Evolutionary conservation across 805 yeast genomes (phyloP).

Genomic region (Metschnikowia aberdeeniae): DNA sequence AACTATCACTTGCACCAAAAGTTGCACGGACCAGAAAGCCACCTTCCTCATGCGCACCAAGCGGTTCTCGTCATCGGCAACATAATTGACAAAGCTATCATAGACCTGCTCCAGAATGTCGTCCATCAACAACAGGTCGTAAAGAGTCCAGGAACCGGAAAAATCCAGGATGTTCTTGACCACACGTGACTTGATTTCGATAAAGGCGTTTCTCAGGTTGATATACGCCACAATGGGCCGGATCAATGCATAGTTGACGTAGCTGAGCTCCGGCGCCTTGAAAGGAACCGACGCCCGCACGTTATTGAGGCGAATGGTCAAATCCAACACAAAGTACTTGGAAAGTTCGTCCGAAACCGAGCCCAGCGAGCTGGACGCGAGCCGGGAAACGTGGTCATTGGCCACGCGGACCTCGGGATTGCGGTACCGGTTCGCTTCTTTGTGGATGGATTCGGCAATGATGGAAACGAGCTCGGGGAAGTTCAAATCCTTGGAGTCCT

Average conservation of each 20-base stretch:
- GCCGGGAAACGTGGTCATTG: conserved; percentile 29
- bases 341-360: conserved; percentile 30
- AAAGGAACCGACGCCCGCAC: conserved; percentile 88
- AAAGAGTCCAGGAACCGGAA: conserved; percentile 95
- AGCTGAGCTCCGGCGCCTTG: conserved; percentile 82
- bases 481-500: conserved; percentile 48
- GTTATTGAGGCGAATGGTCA: conserved; percentile 74
- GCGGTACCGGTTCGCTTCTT: conserved; percentile 44
- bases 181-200: conserved; percentile 80
- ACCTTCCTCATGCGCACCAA: conserved; percentile 71
- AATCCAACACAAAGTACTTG: conserved; percentile 69
- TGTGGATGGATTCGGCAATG: conserved; percentile 44
- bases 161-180: conserved; percentile 78
- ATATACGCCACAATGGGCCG: conserved; percentile 95
- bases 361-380: conserved; percentile 7
- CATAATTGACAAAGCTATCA: conserved; percentile 84
- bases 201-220: conserved; percentile 82
- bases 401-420: conserved; percentile 28
- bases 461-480: conserved; percentile 46
- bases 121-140: conserved; percentile 87
- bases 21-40: conserved; percentile 89
- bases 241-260: conserved; percentile 85
- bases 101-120: conserved; percentile 87
- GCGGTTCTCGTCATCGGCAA: conserved; percentile 79
- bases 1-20: conserved; percentile 73